Conservation (phyloP, 345 rosid genomes). For the Viola odorata region DNA sequence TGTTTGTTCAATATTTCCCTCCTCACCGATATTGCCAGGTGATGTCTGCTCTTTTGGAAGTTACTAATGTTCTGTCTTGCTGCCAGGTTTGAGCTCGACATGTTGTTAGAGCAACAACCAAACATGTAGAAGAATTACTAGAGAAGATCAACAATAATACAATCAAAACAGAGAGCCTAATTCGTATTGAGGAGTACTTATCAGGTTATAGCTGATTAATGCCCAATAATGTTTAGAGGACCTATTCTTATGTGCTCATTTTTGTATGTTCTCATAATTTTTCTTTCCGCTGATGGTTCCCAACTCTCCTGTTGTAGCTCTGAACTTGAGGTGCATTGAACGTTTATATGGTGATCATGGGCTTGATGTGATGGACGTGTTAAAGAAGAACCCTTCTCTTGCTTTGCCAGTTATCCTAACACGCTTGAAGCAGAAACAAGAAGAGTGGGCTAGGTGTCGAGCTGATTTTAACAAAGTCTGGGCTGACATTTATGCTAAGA, state of each 20-base stretch:
- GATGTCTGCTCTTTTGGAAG: not conserved
- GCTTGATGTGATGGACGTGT: constrained; percentile 86
- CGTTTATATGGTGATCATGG: constrained; percentile 97
- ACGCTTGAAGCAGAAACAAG: constrained; percentile 96
- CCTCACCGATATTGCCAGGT: no score
- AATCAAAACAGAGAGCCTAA: constrained; percentile 49
- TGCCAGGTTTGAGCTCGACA: constrained; percentile 94
- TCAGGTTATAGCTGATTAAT: constrained; percentile 49
- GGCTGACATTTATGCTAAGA: constrained; percentile 92
- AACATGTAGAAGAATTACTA: constrained; percentile 77
- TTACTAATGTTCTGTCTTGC: constrained; percentile 15
- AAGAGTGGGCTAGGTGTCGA: constrained; percentile 93
- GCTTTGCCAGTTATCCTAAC: constrained; percentile 90
- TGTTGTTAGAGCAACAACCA: constrained; percentile 82
- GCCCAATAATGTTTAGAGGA: constrained; percentile 2
- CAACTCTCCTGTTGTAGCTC: constrained; percentile 46
- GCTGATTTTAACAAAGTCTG: constrained; percentile 94
- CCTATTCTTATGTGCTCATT: constrained; percentile 10
- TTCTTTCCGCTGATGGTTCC: not conserved
- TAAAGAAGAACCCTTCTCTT: constrained; percentile 76
- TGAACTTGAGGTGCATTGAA: constrained; percentile 89
- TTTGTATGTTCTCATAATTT: no score
- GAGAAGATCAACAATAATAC: constrained; percentile 64
- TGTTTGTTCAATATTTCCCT: not conserved
- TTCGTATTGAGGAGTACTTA: constrained; percentile 69